Evolutionary conservation across 1,139 yeast species (phyloP).

Genomic region (Scheffersomyces quercinus): DNA sequence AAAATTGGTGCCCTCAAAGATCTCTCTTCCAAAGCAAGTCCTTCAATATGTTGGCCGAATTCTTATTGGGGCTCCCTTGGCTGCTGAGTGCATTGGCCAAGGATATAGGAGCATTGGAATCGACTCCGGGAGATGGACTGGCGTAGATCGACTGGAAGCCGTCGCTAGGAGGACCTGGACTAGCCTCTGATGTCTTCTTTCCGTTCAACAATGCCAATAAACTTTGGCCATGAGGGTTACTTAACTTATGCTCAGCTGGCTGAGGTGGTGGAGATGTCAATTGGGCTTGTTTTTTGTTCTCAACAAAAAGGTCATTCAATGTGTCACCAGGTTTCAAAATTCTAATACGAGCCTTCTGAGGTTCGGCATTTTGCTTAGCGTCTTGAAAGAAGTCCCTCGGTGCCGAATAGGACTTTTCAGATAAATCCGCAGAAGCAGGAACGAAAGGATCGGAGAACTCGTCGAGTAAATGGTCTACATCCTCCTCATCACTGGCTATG

Average conservation of each 20-base stretch:
- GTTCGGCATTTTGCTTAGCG: conserved; percentile 4
- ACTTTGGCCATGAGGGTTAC: conserved; percentile 14
- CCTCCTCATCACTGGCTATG: conserved; percentile 39
- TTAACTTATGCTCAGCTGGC: conserved; percentile 1
- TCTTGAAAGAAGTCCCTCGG: conserved; percentile 8
- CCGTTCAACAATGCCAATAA: conserved; percentile 15
- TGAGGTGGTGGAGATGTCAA: neutral
- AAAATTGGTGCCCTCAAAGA: neutral
- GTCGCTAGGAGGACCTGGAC: conserved; percentile 3
- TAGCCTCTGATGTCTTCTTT: conserved; percentile 4
- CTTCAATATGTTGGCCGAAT: conserved; percentile 10
- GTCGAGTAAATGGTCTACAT: conserved; percentile 15
- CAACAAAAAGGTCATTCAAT: conserved; percentile 13
- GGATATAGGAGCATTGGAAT: conserved; percentile 2
- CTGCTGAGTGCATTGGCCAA: conserved; percentile 2
- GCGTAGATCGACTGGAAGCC: conserved; percentile 13
- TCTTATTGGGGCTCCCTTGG: conserved; percentile 1
- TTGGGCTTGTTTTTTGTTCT: neutral
- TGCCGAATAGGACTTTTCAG: neutral
- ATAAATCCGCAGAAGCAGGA: neutral
- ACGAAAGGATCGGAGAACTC: conserved; percentile 5
- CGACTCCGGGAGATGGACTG: neutral
- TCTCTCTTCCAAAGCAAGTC: conserved; percentile 12
- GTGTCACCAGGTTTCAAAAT: conserved; percentile 34
- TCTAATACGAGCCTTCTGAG: conserved; percentile 21